Base-by-base conservation (phyloP, 352 stramenopile species). In the Globisporangium orthogonon region DNA sequence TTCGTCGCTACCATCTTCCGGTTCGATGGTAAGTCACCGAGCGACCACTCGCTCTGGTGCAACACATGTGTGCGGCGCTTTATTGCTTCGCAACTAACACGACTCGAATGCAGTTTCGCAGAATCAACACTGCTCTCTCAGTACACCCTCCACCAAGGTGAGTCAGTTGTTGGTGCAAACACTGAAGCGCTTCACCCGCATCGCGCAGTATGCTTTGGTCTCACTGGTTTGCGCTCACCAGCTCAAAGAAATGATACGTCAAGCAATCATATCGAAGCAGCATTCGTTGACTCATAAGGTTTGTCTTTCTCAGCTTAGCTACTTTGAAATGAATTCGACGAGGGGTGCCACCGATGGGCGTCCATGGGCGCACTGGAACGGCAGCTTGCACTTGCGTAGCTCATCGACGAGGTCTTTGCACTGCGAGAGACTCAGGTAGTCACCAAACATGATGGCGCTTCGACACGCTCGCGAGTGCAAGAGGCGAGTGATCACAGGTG, bases 361-460 rank as follows among this genome's bases (percentile, higher is more conserved):
- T 1, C 91, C 91, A 40, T 97, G 91, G 2, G 91, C 91, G 51
- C 91, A 97, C 52, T 96, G 84, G 52, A 97, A 97, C n/a, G 83
- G 79, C 35, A 97, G 57, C 4, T 91, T 69, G 56, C 89, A 97
- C 7, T 64, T 66, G 17, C 84, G 74, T 0, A 97, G 69, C 23
- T 78, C 67, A 17, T 80, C 52, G 9, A 97, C 73, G 29, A 97
- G 67, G 0, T 85, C 59, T 23, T 72, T 56, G 48, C 87, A 96
- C 63, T 94, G 71, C 14, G 67, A 67, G 37, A 83, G 35, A 50
- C 78, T 81, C 30, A 97, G 55, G 35, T 68, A 68, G 55, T 97
- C 91, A 15, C 91, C 91, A 77, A 97, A 97, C 91, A 97, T 97
- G 47, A 96, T 95, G 3, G 89, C 89, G 57, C 91, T 96, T 10